Percentiles rank a stretch among this genome's conserved stretches.
Evolutionary conservation across 129 eudicot species (phyloP).

Genomic region (Helianthus annuus): DNA sequence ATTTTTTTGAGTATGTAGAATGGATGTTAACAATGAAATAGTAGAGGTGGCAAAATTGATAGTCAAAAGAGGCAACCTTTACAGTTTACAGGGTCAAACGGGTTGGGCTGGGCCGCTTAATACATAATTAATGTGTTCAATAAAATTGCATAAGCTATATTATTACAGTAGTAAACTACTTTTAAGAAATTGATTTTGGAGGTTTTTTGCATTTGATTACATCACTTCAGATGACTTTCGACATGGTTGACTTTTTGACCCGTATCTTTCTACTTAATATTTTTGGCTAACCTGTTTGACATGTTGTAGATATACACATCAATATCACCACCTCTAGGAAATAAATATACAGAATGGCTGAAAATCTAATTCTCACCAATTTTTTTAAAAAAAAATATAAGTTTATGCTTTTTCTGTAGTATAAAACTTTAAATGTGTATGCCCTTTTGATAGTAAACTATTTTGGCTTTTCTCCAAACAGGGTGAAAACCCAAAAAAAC

Average conservation of each 20-base stretch:
- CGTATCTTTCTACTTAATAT: neutral
- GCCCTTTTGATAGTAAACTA: neutral
- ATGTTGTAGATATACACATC: neutral
- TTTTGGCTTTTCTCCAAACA: conserved; percentile 20
- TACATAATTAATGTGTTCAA: neutral
- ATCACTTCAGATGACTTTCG: neutral
- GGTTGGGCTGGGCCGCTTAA: neutral
- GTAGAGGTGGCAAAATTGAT: neutral
- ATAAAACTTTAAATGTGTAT: conserved; percentile 8
- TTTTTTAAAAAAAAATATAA: neutral
- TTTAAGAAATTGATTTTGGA: neutral
- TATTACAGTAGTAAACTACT: neutral
- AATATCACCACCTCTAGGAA: conserved; percentile 2
- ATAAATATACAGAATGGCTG: neutral
- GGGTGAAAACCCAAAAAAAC: conserved; percentile 99
- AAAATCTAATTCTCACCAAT: neutral
- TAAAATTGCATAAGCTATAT: neutral
- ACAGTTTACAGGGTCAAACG: neutral
- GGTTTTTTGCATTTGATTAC: neutral
- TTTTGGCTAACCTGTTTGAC: neutral
- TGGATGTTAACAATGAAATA: neutral
- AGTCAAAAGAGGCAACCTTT: neutral
- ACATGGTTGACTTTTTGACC: neutral
- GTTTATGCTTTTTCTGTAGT: conserved; percentile 2
- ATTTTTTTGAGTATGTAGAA: neutral